Percentiles rank a stretch among this genome's conserved stretches.
Conservation (phyloP, 2,329 filamentous ascomycete genomes). For the Aspergillus sp. region DNA sequence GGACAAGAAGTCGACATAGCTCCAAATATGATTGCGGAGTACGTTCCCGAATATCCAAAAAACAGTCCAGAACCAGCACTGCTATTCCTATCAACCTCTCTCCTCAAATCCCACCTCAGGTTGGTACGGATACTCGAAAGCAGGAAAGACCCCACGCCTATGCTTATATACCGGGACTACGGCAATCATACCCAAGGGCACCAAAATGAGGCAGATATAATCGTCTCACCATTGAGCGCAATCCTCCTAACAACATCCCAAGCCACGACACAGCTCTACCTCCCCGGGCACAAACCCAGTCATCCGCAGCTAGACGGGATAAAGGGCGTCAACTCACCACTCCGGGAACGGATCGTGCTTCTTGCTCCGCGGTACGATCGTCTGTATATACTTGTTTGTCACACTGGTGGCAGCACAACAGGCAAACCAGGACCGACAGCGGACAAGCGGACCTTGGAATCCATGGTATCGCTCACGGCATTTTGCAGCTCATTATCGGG, state of each 20-base stretch:
- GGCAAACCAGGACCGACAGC: constrained; percentile 8
- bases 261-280: constrained; percentile 60
- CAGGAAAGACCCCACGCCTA: constrained; percentile 2
- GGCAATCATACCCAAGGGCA: neutral
- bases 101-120: constrained; percentile 20
- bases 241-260: constrained; percentile 64
- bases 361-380: constrained; percentile 56
- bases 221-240: constrained; percentile 60
- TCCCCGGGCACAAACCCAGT: constrained; percentile 51
- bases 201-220: constrained; percentile 52
- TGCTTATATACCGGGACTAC: constrained; percentile 22
- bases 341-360: constrained; percentile 49
- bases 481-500: constrained; percentile 18
- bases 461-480: constrained; percentile 12
- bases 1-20: neutral
- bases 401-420: constrained; percentile 10
- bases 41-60: constrained; percentile 5
- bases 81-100: constrained; percentile 16
- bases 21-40: constrained; percentile 5
- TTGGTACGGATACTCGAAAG: constrained; percentile 14
- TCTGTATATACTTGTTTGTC: constrained; percentile 60
- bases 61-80: constrained; percentile 16
- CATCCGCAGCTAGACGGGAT: neutral
- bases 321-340: constrained; percentile 29
- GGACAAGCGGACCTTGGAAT: constrained; percentile 8